These are phyloP conservation scores for Cercospora zeae-maydis DNA, from an alignment of 2,329 filamentous ascomycete species.

Conservation along the genomic window DNA sequence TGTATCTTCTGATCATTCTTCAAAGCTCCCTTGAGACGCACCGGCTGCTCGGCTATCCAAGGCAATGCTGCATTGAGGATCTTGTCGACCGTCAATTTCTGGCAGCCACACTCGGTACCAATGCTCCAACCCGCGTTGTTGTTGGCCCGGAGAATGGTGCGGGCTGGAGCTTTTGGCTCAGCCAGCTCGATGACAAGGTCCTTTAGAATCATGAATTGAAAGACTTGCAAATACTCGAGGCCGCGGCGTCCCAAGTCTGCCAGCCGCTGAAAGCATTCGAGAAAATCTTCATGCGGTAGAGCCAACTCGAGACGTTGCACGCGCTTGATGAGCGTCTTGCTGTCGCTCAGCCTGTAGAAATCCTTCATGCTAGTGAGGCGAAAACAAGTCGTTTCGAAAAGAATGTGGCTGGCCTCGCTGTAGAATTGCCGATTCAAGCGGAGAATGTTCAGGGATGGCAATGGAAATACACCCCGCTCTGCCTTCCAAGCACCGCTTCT, in stretches of 20 bases:
- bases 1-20: slow-evolving; percentile 26
- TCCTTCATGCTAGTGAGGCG: slow-evolving; percentile 18
- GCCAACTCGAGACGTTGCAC: slow-evolving; percentile 27
- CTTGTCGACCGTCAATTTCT: slow-evolving; percentile 22
- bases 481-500: not conserved
- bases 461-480: not conserved
- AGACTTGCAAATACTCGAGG: not conserved
- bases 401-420: slow-evolving; percentile 23
- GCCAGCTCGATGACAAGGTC: slow-evolving; percentile 6
- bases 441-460: slow-evolving; percentile 19
- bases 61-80: slow-evolving; percentile 27
- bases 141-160: not conserved
- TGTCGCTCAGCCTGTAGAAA: slow-evolving; percentile 17
- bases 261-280: slow-evolving; percentile 16
- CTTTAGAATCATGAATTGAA: slow-evolving; percentile 12
- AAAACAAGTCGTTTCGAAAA: slow-evolving; percentile 24
- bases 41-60: slow-evolving; percentile 26
- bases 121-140: not conserved
- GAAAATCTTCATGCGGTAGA: slow-evolving; percentile 22
- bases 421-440: slow-evolving; percentile 22
- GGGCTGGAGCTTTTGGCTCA: not conserved
- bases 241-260: not conserved
- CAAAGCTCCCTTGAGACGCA: slow-evolving; percentile 27
- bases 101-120: slow-evolving; percentile 19
- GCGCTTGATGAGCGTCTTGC: slow-evolving; percentile 2